These are phyloP conservation scores for Didymosphaeria variabile DNA, from an alignment of 2,329 filamentous ascomycete species.

Conservation along the genomic window DNA sequence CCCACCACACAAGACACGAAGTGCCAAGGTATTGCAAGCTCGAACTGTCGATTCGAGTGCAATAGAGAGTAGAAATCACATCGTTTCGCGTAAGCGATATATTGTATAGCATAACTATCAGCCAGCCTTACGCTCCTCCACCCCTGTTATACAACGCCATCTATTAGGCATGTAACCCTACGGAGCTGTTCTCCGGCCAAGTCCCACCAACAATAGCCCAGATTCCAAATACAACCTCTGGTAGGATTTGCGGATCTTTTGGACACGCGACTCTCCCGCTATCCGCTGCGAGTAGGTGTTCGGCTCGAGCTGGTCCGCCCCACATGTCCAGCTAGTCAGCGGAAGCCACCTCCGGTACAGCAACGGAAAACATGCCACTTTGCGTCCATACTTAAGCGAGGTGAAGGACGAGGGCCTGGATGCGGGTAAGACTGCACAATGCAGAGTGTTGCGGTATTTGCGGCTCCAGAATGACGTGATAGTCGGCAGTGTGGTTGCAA, in stretches of 20 bases:
- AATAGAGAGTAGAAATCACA: background rate
- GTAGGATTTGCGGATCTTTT: background rate
- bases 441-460: background rate
- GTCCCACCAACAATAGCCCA: background rate
- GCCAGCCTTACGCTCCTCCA: background rate
- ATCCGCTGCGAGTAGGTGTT: background rate
- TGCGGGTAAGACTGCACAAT: background rate
- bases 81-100: background rate
- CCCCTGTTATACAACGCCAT: slow-evolving; percentile 13
- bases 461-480: background rate
- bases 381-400: background rate
- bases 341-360: slow-evolving; percentile 5
- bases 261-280: slow-evolving; percentile 8
- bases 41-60: background rate
- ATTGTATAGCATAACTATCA: background rate
- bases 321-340: slow-evolving; percentile 12
- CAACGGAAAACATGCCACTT: background rate
- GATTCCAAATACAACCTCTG: background rate
- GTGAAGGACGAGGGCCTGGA: background rate
- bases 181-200: background rate
- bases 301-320: slow-evolving; percentile 4
- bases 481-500: background rate
- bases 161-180: background rate
- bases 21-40: background rate
- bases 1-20: background rate